These are phyloP conservation scores for Lunularia cruciata DNA, from an alignment of 225 moss, liverwort and hornwort species.

Conservation along the genomic window DNA sequence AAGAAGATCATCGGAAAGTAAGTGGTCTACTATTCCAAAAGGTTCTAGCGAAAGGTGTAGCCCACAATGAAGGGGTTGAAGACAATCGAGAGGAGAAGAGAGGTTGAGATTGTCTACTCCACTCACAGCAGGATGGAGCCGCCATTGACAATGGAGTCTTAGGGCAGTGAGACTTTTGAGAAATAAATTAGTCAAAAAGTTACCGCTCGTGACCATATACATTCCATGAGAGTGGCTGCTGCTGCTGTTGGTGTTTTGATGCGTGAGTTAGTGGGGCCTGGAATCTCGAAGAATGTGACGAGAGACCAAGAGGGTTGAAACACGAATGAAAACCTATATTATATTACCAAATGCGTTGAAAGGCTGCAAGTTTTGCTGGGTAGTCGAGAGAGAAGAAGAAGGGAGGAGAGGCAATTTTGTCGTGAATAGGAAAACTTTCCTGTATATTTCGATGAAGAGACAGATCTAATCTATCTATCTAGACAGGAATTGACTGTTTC, in stretches of 20 bases:
- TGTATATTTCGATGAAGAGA: too few species aligned
- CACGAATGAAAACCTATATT: not conserved
- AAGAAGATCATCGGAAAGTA: too few species aligned
- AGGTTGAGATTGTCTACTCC: too few species aligned
- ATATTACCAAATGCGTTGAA: not conserved
- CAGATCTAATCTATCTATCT: not conserved
- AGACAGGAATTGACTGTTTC: not conserved
- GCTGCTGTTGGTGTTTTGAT: not conserved
- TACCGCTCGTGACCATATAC: too few species aligned
- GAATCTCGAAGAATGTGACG: not conserved
- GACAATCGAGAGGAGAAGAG: too few species aligned
- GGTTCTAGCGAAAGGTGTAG: too few species aligned
- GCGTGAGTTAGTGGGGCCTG: not conserved
- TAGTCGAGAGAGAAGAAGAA: not conserved
- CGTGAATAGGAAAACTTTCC: not conserved
- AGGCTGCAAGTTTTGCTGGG: not conserved
- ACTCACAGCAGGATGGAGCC: too few species aligned
- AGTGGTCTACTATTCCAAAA: too few species aligned
- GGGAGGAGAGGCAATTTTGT: too few species aligned
- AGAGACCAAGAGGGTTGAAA: not conserved
- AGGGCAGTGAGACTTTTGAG: not conserved
- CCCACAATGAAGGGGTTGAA: too few species aligned
- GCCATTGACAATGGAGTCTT: constrained; percentile 3
- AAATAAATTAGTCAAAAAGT: not conserved
- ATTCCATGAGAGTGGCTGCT: too few species aligned